Evolutionary conservation across 2,329 filamentous ascomycete species (phyloP), one percentile per base, ranked within the genome.

Genomic region (Cladosporium velox): DNA sequence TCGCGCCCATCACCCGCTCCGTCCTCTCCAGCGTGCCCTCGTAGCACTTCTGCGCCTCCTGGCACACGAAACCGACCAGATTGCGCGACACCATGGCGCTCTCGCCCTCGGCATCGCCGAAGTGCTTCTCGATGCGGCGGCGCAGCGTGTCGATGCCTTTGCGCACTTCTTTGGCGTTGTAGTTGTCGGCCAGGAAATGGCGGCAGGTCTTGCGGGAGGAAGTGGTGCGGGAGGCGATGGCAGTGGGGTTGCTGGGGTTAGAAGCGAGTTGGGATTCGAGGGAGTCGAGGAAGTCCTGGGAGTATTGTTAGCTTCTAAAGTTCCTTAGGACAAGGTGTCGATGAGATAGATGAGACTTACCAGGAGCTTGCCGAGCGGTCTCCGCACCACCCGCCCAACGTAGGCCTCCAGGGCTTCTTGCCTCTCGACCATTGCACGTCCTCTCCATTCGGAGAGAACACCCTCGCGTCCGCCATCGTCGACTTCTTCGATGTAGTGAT

Each of bases 111-210:
- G 89, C 91, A 71, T 96, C 92, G 52, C 92, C 92, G 83, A 98
- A 98, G 79, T 98, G 94, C 81, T 98, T 99, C 80, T 98, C 94
- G 1, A 98, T 91, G 59, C 94, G 87, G 81, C 96, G 97, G 74
- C 90, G 90, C 71, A 98, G 83, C 64, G 91, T 87, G 73, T 97
- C 92, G 70, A 96, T 89, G n/a, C 94, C 93, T 76, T 93, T 93
- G 70, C 91, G 87, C 52, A 97, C 86, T 78, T 97, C 93, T 76
- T 91, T 93, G 24, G 84, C 84, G 77, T 98, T 94, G 59, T 62
- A 66, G 77, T 95, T 91, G 54, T 86, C 85, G 65, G 90, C 85
- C 38, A 97, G 83, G 4, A 97, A 82, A 80, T 97, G 97, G 83
- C 93, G 94, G 77, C 95, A 96, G 4, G 90, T 88, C 5, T 85